These are phyloP conservation scores for Heritiera littoralis DNA, from an alignment of 345 rosid genomes.

Conservation along the genomic window DNA sequence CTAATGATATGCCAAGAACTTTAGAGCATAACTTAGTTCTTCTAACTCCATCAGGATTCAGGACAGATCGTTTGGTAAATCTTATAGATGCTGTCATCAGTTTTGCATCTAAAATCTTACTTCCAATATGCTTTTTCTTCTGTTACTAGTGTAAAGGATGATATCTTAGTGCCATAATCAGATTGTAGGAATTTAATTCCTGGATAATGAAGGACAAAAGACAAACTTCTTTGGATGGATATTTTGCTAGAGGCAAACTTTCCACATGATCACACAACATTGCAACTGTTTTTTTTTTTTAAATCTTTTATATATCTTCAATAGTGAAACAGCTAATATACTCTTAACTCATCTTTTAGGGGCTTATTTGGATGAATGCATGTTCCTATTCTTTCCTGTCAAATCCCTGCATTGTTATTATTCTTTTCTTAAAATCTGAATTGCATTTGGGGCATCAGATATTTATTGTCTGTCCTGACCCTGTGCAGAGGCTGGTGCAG, in stretches of 20 bases:
- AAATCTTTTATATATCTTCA: neutral
- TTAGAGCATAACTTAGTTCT: neutral
- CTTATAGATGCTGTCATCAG: neutral
- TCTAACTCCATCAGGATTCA: neutral
- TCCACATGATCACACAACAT: neutral
- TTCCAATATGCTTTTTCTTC: neutral
- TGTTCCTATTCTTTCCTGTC: neutral
- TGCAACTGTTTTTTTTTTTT: neutral
- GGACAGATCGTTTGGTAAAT: neutral
- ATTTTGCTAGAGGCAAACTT: neutral
- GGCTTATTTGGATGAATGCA: neutral
- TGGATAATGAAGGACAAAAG: neutral
- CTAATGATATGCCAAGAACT: neutral
- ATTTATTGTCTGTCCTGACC: conserved; percentile 13
- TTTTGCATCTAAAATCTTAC: neutral
- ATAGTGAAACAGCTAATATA: neutral
- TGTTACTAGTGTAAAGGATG: neutral
- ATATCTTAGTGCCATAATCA: neutral
- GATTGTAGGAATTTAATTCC: neutral
- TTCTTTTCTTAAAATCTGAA: neutral
- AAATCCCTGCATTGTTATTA: neutral
- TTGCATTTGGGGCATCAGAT: neutral
- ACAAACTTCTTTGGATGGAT: neutral
- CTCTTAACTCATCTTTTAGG: neutral
- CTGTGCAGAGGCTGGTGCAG: conserved; percentile 41